Percentiles rank a stretch among this genome's conserved stretches.
phyloP scores from a whole-genome alignment of 202 grass and related monocot species.

The Schoenoplectus tabernaemontani region DNA sequence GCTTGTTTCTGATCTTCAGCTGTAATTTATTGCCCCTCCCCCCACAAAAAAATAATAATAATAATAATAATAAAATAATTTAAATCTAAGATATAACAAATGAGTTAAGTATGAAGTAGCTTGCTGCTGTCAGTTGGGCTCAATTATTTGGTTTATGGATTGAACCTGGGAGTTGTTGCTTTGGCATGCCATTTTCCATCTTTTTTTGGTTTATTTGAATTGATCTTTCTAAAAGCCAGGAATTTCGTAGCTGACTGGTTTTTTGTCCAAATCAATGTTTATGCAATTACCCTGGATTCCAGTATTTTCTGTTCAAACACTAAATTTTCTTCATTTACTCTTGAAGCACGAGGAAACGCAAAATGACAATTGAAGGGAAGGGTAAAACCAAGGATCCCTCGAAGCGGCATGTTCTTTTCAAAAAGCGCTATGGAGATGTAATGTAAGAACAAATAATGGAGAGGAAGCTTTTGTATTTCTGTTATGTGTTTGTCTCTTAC shows the following conservation, averaged over 20 bases:
- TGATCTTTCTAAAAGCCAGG: background rate
- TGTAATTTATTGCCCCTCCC: background rate
- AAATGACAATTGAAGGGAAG: slow-evolving; percentile 33
- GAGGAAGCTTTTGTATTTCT: too few species aligned
- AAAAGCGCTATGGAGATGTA: too few species aligned
- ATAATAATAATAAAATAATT: too few species aligned
- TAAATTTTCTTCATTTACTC: background rate
- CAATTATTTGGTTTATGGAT: too few species aligned
- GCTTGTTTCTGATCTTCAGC: background rate
- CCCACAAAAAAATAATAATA: too few species aligned
- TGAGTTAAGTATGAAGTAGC: background rate
- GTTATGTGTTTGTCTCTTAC: too few species aligned
- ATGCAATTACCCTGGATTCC: background rate
- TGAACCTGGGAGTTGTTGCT: too few species aligned
- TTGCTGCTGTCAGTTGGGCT: too few species aligned
- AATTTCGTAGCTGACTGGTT: background rate
- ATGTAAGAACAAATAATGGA: too few species aligned
- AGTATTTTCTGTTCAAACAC: background rate
- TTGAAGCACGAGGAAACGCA: slow-evolving; percentile 65
- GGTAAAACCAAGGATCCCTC: slow-evolving; percentile 64
- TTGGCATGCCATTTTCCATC: too few species aligned
- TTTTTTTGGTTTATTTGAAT: background rate
- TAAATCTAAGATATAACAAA: background rate
- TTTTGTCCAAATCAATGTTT: background rate
- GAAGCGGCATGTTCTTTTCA: too few species aligned